phyloP scores from a whole-genome alignment of 805 yeast species.

The Sugiyamaella chiloensis region DNA sequence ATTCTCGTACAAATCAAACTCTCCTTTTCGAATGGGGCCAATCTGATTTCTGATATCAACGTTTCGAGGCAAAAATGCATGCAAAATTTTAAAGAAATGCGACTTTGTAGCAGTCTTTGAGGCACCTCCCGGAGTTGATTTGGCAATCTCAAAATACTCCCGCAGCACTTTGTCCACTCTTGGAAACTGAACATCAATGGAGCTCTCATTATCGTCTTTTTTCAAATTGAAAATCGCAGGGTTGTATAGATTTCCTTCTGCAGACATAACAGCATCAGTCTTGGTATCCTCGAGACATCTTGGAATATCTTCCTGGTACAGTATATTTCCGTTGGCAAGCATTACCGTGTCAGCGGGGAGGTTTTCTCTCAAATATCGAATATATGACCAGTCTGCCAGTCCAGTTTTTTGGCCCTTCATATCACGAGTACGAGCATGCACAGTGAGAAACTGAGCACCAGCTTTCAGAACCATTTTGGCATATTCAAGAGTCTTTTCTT shows the following conservation, averaged over 20 bases:
- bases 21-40: constrained; percentile 50
- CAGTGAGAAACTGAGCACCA: constrained; percentile 93
- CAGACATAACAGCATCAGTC: constrained; percentile 95
- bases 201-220: constrained; percentile 37
- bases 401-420: constrained; percentile 98
- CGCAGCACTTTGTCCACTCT: constrained; percentile 79
- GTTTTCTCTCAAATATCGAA: constrained; percentile 72
- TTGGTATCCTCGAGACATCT: constrained; percentile 61
- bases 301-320: constrained; percentile 79
- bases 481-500: constrained; percentile 77
- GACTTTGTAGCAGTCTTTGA: constrained; percentile 84
- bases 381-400: constrained; percentile 85
- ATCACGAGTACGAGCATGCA: constrained; percentile 94
- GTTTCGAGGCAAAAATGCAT: constrained; percentile 73
- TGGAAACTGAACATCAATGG: constrained; percentile 69
- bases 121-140: constrained; percentile 59
- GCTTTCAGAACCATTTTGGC: constrained; percentile 87
- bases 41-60: constrained; percentile 74
- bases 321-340: constrained; percentile 91
- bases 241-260: constrained; percentile 90
- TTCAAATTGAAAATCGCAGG: constrained; percentile 76
- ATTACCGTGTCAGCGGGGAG: constrained; percentile 80
- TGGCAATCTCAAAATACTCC: constrained; percentile 85
- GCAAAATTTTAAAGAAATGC: constrained; percentile 81
- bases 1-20: constrained; percentile 49